Evolutionary conservation across 495 filamentous ascomycete genomes (phyloP).

Genomic region (Hypomontagnella monticulosa): DNA sequence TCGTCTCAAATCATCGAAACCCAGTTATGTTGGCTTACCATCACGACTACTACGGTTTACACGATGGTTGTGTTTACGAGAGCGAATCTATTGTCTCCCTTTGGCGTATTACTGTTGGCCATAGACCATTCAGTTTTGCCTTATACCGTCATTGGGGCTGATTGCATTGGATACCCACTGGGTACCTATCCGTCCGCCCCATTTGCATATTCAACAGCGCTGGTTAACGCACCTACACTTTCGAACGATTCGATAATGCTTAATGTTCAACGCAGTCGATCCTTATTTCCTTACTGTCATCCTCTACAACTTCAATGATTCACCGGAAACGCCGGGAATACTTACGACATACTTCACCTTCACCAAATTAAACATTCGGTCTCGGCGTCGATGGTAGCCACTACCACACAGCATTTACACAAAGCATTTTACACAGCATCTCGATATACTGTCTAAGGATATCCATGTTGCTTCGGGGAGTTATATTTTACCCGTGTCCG

Average conservation of each 20-base stretch:
- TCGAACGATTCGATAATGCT: slow-evolving; percentile 43
- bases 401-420: slow-evolving; percentile 39
- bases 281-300: slow-evolving; percentile 32
- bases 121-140: not conserved
- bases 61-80: slow-evolving; percentile 7
- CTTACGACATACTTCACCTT: slow-evolving; percentile 12
- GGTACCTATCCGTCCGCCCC: not conserved
- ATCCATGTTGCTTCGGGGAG: slow-evolving; percentile 20
- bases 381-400: slow-evolving; percentile 30
- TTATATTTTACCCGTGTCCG: slow-evolving; percentile 33
- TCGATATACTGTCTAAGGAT: slow-evolving; percentile 33
- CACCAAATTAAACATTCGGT: slow-evolving; percentile 14
- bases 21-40: not conserved
- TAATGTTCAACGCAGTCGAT: slow-evolving; percentile 45
- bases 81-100: slow-evolving; percentile 2
- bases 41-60: slow-evolving; percentile 7
- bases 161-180: not conserved
- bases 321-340: slow-evolving; percentile 15
- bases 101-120: slow-evolving; percentile 3
- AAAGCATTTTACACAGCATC: slow-evolving; percentile 29
- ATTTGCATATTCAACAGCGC: slow-evolving; percentile 27
- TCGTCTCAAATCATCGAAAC: not conserved
- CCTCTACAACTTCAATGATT: slow-evolving; percentile 20
- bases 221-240: slow-evolving; percentile 30
- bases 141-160: not conserved